A percentile compares a stretch with the other conserved stretches of the same genome.
Conservation (phyloP, 768 basidiomycete genomes). For the Mycena albidolilacea region DNA sequence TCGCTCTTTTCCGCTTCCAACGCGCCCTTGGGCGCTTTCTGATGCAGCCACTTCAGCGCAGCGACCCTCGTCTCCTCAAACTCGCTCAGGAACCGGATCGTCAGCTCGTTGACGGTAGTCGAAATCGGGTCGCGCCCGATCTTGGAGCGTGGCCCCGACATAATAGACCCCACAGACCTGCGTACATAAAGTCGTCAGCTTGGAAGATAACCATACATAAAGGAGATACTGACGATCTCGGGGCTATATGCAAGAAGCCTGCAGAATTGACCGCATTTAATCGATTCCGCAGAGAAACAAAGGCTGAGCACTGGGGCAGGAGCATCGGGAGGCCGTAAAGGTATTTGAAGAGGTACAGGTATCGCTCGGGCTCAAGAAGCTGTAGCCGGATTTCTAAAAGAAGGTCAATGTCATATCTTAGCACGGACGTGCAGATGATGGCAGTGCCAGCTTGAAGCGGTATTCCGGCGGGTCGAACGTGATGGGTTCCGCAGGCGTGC, state of each 20-base stretch:
- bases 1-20: slow-evolving; percentile 44
- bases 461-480: no score
- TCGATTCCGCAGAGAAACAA: slow-evolving; percentile 93
- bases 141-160: slow-evolving; percentile 77
- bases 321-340: slow-evolving; percentile 98
- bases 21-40: slow-evolving; percentile 38
- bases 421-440: no score
- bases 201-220: neutral
- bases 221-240: slow-evolving; percentile 76
- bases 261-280: slow-evolving; percentile 96
- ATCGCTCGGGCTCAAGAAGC: slow-evolving; percentile 95
- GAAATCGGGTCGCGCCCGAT: slow-evolving; percentile 79
- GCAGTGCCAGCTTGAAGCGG: no score
- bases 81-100: no score
- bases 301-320: slow-evolving; percentile 96
- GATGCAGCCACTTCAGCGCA: no score
- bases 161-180: slow-evolving; percentile 52
- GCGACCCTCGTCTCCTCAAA: slow-evolving; percentile 78
- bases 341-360: slow-evolving; percentile 97
- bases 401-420: slow-evolving; percentile 16
- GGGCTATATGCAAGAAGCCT: slow-evolving; percentile 92
- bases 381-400: slow-evolving; percentile 86
- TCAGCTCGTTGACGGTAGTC: no score
- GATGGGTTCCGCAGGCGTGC: slow-evolving; percentile 94
- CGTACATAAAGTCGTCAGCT: neutral